phyloP scores from a whole-genome alignment of 192 early-diverging fungal species.

The Backusella luteola region DNA sequence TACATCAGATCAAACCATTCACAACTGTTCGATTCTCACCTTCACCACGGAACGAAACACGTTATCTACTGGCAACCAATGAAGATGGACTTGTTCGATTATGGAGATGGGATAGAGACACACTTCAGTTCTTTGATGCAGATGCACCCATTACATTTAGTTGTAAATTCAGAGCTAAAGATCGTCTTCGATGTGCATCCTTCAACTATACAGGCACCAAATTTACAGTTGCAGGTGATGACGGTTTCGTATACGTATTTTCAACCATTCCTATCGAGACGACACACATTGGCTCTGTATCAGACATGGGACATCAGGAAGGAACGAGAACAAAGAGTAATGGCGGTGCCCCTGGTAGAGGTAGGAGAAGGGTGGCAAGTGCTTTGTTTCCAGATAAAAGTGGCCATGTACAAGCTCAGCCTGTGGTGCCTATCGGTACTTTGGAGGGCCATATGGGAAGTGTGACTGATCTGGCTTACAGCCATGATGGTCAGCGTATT shows the following conservation, averaged over 20 bases:
- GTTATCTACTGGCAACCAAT: slow-evolving; percentile 67
- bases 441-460: slow-evolving; percentile 69
- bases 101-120: slow-evolving; percentile 67
- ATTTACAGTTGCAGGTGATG: slow-evolving; percentile 76
- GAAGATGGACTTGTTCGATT: slow-evolving; percentile 73
- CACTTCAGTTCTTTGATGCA: slow-evolving; percentile 48
- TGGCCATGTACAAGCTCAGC: slow-evolving; percentile 23
- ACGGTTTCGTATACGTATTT: slow-evolving; percentile 76
- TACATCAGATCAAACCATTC: slow-evolving; percentile 50
- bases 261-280: slow-evolving; percentile 57
- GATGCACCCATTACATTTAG: slow-evolving; percentile 54
- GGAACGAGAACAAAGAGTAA: not conserved
- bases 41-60: slow-evolving; percentile 61
- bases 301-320: slow-evolving; percentile 11
- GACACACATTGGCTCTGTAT: slow-evolving; percentile 21
- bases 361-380: slow-evolving; percentile 23
- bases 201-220: slow-evolving; percentile 79
- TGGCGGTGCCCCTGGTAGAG: slow-evolving; percentile 1
- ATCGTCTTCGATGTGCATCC: slow-evolving; percentile 54
- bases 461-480: slow-evolving; percentile 76
- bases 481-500: slow-evolving; percentile 64
- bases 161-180: slow-evolving; percentile 49
- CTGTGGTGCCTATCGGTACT: slow-evolving; percentile 45
- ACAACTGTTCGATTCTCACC: slow-evolving; percentile 76
- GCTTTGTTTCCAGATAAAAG: slow-evolving; percentile 36